Percentiles rank a stretch among this genome's conserved stretches.
Evolutionary conservation across 257 asterid species (phyloP).

Genomic region (Ballota nigra): DNA sequence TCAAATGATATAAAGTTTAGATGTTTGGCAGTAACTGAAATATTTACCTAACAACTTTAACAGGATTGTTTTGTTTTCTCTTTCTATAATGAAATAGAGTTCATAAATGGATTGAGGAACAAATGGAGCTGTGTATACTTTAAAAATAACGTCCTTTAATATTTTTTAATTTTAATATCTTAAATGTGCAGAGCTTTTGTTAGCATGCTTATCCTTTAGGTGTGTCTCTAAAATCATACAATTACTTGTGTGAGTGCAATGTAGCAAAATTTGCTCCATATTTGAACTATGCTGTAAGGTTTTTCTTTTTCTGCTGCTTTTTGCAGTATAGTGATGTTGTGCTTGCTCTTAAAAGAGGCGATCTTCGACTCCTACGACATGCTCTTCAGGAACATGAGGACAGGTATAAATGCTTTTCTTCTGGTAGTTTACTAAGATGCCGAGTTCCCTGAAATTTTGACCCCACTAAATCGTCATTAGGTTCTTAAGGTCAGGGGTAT

Average conservation of each 20-base stretch:
- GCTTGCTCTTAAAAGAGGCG: conserved; percentile 89
- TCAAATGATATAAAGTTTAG: neutral
- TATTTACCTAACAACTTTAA: neutral
- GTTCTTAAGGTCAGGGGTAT: conserved; percentile 92
- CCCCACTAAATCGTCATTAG: conserved; percentile 35
- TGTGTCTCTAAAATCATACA: neutral
- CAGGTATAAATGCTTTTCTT: conserved; percentile 44
- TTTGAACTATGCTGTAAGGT: conserved; percentile 13
- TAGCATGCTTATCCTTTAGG: neutral
- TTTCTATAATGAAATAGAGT: neutral
- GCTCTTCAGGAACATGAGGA: conserved; percentile 91
- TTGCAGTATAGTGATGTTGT: conserved; percentile 75
- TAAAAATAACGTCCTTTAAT: neutral
- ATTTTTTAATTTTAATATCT: neutral
- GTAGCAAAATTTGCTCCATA: neutral
- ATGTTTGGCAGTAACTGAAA: neutral
- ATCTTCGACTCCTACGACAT: conserved; percentile 83
- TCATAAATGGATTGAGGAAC: neutral
- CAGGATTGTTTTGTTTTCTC: neutral
- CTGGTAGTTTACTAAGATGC: conserved; percentile 5
- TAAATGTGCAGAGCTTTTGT: neutral
- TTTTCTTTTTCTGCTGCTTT: neutral
- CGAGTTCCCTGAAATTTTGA: neutral
- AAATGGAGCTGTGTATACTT: neutral
- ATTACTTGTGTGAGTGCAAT: neutral